phyloP scores from a whole-genome alignment of 176 grass and related monocot genomes.

The Thalia dealbata region DNA sequence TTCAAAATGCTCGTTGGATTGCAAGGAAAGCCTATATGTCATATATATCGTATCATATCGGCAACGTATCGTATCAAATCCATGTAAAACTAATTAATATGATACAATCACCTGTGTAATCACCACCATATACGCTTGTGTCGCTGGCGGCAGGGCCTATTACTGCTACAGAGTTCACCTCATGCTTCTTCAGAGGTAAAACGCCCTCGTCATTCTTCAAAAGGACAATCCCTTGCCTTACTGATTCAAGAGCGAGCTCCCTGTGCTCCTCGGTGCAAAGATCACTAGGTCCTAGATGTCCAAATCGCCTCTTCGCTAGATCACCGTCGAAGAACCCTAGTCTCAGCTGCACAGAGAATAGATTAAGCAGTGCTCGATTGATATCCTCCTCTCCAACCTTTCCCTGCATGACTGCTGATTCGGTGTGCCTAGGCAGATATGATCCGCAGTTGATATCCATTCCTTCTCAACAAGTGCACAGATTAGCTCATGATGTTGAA shows the following conservation, averaged over 20 bases:
- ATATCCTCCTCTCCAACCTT: conserved; percentile 80
- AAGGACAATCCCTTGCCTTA: conserved; percentile 75
- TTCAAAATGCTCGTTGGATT: conserved; percentile 42
- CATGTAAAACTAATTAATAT: too few species aligned
- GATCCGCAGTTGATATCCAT: conserved; percentile 97
- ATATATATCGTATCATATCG: conserved; percentile 13
- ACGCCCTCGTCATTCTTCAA: conserved; percentile 68
- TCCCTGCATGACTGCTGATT: conserved; percentile 50
- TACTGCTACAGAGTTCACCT: conserved; percentile 45
- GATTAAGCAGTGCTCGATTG: conserved; percentile 58
- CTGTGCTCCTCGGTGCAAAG: conserved; percentile 64
- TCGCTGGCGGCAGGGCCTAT: conserved; percentile 63
- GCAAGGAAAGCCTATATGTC: conserved; percentile 51
- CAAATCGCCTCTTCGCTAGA: conserved; percentile 30
- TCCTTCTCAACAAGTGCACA: conserved; percentile 35
- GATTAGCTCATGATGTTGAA: not conserved
- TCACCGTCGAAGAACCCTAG: conserved; percentile 60
- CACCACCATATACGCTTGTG: conserved; percentile 48
- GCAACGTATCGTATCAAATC: too few species aligned
- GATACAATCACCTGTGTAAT: conserved; percentile 54
- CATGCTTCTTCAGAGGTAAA: conserved; percentile 53
- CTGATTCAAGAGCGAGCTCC: conserved; percentile 71
- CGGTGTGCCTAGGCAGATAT: conserved; percentile 49
- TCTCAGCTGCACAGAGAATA: conserved; percentile 78
- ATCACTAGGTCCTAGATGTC: conserved; percentile 38